A percentile compares a stretch with the other conserved stretches of the same genome.
These are phyloP conservation scores for Vickermania spadyakhi DNA, from an alignment of 208 protist genomes.

Conservation along the genomic window DNA sequence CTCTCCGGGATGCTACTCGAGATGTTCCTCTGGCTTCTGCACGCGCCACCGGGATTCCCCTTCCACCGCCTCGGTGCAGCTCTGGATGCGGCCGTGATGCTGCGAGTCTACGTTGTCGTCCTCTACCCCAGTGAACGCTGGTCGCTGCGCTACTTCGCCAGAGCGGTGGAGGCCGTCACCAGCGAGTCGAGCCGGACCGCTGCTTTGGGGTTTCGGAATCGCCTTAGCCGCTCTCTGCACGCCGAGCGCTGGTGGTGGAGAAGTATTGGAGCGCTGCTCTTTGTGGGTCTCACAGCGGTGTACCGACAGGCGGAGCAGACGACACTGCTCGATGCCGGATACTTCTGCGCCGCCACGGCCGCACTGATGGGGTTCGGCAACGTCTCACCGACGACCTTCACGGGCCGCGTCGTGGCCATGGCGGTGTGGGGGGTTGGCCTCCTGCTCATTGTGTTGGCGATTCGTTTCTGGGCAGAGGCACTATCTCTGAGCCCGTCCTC, in stretches of 20 bases:
- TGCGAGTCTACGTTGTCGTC: constrained; percentile 61
- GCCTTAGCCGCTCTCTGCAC: neutral
- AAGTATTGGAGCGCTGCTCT: neutral
- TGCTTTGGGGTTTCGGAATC: neutral
- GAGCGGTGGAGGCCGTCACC: neutral
- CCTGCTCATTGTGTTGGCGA: constrained; percentile 1
- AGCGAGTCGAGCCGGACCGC: neutral
- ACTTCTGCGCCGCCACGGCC: constrained; percentile 17
- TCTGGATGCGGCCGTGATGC: constrained; percentile 41
- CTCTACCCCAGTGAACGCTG: constrained; percentile 30
- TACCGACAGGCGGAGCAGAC: constrained; percentile 11
- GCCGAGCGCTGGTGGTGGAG: neutral
- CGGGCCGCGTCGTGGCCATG: constrained; percentile 11
- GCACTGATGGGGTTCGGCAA: constrained; percentile 25
- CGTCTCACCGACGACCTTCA: constrained; percentile 10
- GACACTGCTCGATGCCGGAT: constrained; percentile 10
- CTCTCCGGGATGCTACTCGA: constrained; percentile 27
- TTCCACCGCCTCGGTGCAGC: constrained; percentile 10
- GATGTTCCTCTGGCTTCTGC: constrained; percentile 63
- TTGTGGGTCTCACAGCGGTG: neutral
- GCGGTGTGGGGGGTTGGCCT: constrained; percentile 13
- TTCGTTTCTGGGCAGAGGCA: neutral
- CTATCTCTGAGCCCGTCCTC: neutral
- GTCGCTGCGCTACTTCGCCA: neutral
- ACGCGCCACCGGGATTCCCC: constrained; percentile 33